Evolutionary conservation across 768 basidiomycete species (phyloP).

Genomic region (Crepidotus variabilis): DNA sequence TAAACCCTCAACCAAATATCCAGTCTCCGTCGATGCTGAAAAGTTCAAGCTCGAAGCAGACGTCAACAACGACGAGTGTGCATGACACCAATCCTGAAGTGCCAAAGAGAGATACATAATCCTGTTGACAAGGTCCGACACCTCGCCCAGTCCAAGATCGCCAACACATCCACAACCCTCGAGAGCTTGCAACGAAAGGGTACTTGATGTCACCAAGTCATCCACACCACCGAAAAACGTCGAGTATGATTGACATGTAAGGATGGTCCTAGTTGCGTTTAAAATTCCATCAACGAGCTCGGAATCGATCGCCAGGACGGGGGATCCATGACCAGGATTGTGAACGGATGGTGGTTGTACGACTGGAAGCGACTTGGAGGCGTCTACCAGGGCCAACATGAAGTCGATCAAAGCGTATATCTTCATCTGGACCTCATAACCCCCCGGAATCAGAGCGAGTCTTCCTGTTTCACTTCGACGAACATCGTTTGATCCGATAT

Average conservation of each 20-base stretch:
- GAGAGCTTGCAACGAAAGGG: constrained; percentile 1
- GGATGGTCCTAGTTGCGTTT: constrained; percentile 4
- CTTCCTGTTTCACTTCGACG: constrained; percentile 1
- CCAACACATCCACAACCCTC: constrained; percentile 4
- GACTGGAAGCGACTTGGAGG: background rate
- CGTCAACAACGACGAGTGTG: background rate
- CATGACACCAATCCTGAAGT: constrained; percentile 10
- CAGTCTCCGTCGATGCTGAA: background rate
- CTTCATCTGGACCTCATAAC: constrained; percentile 4
- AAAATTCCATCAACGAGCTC: constrained; percentile 8
- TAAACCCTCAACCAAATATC: background rate
- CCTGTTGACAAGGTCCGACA: background rate
- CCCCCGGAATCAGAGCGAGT: background rate
- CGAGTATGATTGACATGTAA: constrained; percentile 5
- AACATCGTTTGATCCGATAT: constrained; percentile 18
- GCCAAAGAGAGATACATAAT: constrained; percentile 4
- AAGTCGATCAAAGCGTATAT: constrained; percentile 12
- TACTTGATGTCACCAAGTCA: background rate
- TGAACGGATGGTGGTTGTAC: background rate
- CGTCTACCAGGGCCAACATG: constrained; percentile 9
- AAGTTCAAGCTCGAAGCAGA: background rate
- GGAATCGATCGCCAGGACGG: background rate
- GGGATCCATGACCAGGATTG: background rate
- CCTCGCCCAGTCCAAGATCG: background rate
- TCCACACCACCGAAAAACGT: constrained; percentile 6